Percentiles rank a stretch among this genome's conserved stretches.
Evolutionary conservation across 306 rosid genomes (phyloP).

Genomic region (Cicer chorassanicum): DNA sequence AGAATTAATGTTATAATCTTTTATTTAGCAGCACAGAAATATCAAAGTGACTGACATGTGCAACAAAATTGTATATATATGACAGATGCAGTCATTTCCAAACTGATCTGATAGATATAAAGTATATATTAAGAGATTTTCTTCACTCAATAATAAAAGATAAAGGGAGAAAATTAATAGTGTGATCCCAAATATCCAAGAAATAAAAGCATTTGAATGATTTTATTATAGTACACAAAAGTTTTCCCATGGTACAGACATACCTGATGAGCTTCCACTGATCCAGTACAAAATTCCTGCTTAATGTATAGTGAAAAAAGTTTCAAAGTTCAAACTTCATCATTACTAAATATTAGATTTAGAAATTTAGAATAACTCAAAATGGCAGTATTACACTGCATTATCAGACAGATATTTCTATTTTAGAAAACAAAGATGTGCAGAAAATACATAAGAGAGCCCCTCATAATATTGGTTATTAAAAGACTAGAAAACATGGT

Average conservation of each 20-base stretch:
- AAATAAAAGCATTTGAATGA: constrained; percentile 50
- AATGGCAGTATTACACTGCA: constrained; percentile 9
- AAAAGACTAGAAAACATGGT: not conserved
- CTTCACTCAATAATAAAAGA: constrained; percentile 5
- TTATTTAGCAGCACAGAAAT: not conserved
- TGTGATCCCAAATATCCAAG: constrained; percentile 41
- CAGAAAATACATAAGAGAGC: no score
- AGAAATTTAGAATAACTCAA: constrained; percentile 30
- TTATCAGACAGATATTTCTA: not conserved
- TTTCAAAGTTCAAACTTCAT: constrained; percentile 28
- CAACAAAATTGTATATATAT: not conserved
- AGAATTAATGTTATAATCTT: not conserved
- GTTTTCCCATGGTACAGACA: constrained; percentile 50
- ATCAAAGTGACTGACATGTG: constrained; percentile 21
- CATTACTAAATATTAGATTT: constrained; percentile 39
- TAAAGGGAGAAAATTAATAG: constrained; percentile 22
- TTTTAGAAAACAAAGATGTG: no score
- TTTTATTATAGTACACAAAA: constrained; percentile 42
- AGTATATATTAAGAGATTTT: not conserved
- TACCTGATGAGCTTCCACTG: constrained; percentile 40
- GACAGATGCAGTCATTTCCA: constrained; percentile 11
- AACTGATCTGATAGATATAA: constrained; percentile 20
- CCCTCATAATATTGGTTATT: not conserved
- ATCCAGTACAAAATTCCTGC: constrained; percentile 45
- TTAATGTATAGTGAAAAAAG: constrained; percentile 21